A percentile compares a stretch with the other conserved stretches of the same genome.
phyloP scores from a whole-genome alignment of 345 rosid genomes.

The Raphanus raphanistrum region DNA sequence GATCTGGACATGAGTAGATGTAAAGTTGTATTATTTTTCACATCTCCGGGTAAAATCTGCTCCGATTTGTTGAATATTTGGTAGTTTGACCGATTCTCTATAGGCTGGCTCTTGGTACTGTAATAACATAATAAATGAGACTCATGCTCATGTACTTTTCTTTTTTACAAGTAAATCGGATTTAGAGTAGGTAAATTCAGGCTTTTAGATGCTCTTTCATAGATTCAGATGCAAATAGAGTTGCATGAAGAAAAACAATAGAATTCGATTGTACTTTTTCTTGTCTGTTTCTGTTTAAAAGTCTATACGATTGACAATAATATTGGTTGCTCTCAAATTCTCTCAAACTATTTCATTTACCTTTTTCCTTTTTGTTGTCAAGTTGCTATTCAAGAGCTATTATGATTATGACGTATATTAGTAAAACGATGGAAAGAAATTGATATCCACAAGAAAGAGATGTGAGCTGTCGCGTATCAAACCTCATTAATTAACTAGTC shows the following conservation, averaged over 20 bases:
- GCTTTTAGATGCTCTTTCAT: not conserved
- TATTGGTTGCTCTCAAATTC: not conserved
- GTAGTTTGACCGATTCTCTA: conserved; percentile 10
- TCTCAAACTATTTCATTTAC: not conserved
- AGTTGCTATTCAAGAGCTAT: not conserved
- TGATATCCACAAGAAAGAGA: conserved; percentile 14
- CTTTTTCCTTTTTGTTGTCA: not conserved
- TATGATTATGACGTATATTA: conserved; percentile 2
- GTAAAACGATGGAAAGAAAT: not conserved
- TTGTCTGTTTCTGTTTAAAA: not conserved
- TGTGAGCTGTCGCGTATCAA: conserved; percentile 22
- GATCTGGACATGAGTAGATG: not conserved
- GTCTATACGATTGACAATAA: conserved; percentile 6
- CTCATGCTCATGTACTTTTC: not conserved
- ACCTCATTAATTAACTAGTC: not conserved
- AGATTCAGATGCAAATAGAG: conserved; percentile 15
- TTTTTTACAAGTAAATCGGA: not conserved
- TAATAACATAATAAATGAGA: not conserved
- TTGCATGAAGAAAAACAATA: not conserved
- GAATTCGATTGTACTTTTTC: not conserved
- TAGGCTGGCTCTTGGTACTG: not conserved
- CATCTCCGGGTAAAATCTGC: not conserved
- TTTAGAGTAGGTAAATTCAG: not conserved
- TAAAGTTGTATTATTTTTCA: not conserved
- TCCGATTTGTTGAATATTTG: not conserved